Evolutionary conservation across 2,329 filamentous ascomycete species (phyloP), one percentile per base, ranked within the genome.

Genomic region (Scedosporium apiospermum): DNA sequence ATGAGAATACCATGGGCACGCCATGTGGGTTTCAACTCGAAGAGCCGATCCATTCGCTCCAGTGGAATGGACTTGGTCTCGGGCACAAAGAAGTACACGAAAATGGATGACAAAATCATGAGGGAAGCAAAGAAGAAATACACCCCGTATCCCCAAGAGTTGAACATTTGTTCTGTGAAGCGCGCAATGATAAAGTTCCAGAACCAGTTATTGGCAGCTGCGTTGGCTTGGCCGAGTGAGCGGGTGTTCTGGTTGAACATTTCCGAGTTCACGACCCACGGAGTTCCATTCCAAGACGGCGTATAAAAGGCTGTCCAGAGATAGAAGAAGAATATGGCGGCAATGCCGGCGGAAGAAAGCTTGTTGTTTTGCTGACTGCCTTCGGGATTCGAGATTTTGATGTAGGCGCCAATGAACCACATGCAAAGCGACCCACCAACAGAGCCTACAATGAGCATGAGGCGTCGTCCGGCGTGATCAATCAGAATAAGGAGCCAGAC

Each of bases 171-270:
- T 9, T 70, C 69, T 1, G 68, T 67, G 44, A 69, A 69, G 58
- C 71, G 69, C 7, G 67, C 68, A 7, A 73, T 67, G 57, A 68
- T 66, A 63, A 73, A 73, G 72, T 89, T 90, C 77, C 78, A 88
- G 68, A 88, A 80, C 88, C 88, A 91, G 73, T 91, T 90, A 73
- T 83, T 88, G 2, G 84, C 84, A 0, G 88, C 84, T 0, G 89
- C 89, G 44, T 81, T 88, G 9, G 89, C 88, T 59, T 73, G 67
- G 12, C 66, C 67, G 2, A 74, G 65, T 16, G 69, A 69, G 6
- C 71, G 69, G 21, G 72, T 67, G 30, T 65, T 65, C 21, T 67
- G 67, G 2, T 70, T 69, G 51, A 72, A 71, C 7, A 70, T 67
- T 62, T 72, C 70, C 16, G 69, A 65, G 59, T 66, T 66, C 51